phyloP scores from a whole-genome alignment of 179 eudicot genomes.

The Carnegiea gigantea region DNA sequence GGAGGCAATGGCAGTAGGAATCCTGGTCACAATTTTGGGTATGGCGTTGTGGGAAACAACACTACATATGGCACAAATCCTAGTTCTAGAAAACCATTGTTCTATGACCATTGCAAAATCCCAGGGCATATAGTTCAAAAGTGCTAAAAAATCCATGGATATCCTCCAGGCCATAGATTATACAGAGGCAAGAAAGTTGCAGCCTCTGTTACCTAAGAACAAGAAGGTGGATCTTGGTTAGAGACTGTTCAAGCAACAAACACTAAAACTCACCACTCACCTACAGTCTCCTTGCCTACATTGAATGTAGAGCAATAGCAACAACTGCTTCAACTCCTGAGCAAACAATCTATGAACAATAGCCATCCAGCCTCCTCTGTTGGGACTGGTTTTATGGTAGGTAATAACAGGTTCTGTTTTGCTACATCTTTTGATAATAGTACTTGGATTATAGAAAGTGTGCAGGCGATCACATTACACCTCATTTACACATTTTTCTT shows the following conservation, averaged over 20 bases:
- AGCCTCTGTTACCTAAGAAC: not conserved
- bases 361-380: too few species aligned
- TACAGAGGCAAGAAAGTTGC: not conserved
- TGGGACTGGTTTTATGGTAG: not conserved
- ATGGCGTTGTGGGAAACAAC: too few species aligned
- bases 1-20: too few species aligned
- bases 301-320: not conserved
- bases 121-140: not conserved
- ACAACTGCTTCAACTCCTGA: not conserved
- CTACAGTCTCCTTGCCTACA: not conserved
- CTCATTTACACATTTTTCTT: not conserved
- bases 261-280: not conserved
- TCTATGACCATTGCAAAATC: not conserved
- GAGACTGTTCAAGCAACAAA: not conserved
- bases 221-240: not conserved
- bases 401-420: not conserved
- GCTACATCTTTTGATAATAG: not conserved
- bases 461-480: not conserved
- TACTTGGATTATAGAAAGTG: not conserved
- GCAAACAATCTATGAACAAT: too few species aligned
- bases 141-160: not conserved
- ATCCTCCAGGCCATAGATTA: not conserved
- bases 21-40: too few species aligned
- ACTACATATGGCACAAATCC: too few species aligned
- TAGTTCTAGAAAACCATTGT: fast-evolving